Conservation (phyloP, 495 filamentous ascomycete species). For the Talaromyces ruber region DNA sequence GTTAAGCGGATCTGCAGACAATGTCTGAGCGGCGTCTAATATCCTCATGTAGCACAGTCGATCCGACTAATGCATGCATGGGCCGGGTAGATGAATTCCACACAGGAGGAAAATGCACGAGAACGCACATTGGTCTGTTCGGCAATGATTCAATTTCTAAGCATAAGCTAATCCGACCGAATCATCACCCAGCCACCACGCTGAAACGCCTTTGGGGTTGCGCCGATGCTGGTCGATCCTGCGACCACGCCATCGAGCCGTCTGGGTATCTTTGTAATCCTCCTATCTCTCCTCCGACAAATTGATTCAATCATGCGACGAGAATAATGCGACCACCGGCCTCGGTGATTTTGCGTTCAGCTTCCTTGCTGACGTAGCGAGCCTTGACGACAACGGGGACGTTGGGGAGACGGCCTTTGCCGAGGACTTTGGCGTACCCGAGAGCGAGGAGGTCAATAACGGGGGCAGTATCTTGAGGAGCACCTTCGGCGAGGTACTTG, state of each 20-base stretch:
- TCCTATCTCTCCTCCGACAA: not conserved
- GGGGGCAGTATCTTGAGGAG: constrained; percentile 68
- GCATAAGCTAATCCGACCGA: constrained; percentile 7
- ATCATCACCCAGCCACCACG: constrained; percentile 9
- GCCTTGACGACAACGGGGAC: constrained; percentile 83
- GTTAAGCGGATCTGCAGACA: not conserved
- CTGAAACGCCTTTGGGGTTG: constrained; percentile 6
- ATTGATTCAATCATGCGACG: constrained; percentile 56
- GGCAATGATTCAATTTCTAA: constrained; percentile 9
- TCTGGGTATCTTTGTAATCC: constrained; percentile 5
- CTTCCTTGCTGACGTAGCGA: constrained; percentile 77
- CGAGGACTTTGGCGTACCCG: constrained; percentile 89
- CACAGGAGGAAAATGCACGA: not conserved
- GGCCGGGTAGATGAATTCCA: not conserved
- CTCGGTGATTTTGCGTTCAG: constrained; percentile 91
- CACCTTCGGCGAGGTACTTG: constrained; percentile 62
- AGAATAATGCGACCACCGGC: constrained; percentile 83
- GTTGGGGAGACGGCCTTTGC: constrained; percentile 83
- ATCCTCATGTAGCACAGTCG: not conserved
- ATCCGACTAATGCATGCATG: not conserved
- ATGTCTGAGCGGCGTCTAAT: not conserved
- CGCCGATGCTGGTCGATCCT: not conserved
- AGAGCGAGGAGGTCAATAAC: constrained; percentile 88
- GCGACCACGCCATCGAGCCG: not conserved
- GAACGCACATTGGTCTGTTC: constrained; percentile 8